phyloP scores from a whole-genome alignment of 257 asterid genomes.

The Anisodus acutangulus region DNA sequence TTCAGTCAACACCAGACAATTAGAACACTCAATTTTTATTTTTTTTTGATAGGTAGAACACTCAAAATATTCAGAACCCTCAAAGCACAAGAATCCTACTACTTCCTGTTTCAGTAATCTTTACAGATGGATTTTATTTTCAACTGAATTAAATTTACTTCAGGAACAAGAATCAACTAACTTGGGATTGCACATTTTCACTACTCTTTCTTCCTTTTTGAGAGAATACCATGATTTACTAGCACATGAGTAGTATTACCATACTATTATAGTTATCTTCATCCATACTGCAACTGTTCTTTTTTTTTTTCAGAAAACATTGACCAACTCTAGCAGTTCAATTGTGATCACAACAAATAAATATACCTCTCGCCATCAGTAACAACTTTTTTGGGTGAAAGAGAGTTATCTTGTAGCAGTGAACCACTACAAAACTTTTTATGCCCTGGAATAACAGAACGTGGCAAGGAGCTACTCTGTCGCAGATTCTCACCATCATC shows the following conservation, averaged over 20 bases:
- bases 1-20: background rate
- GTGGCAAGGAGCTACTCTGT: constrained; percentile 54
- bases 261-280: constrained; percentile 18
- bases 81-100: constrained; percentile 23
- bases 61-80: constrained; percentile 10
- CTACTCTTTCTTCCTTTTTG: too few species aligned
- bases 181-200: background rate
- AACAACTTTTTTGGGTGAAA: constrained; percentile 53
- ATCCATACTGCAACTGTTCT: constrained; percentile 6
- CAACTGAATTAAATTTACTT: background rate
- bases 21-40: constrained; percentile 2
- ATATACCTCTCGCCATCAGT: constrained; percentile 86
- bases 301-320: background rate
- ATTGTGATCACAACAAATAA: constrained; percentile 13
- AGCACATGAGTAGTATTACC: background rate
- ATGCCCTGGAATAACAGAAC: constrained; percentile 51
- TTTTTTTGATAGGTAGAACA: background rate
- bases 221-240: constrained; percentile 6
- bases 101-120: constrained; percentile 20
- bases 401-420: constrained; percentile 60
- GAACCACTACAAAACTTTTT: constrained; percentile 59
- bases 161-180: background rate
- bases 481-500: constrained; percentile 50
- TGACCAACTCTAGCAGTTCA: constrained; percentile 23
- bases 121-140: background rate